A percentile compares a stretch with the other conserved stretches of the same genome.
phyloP scores from a whole-genome alignment of 2,329 filamentous ascomycete genomes.

The Curvularia lunata region DNA sequence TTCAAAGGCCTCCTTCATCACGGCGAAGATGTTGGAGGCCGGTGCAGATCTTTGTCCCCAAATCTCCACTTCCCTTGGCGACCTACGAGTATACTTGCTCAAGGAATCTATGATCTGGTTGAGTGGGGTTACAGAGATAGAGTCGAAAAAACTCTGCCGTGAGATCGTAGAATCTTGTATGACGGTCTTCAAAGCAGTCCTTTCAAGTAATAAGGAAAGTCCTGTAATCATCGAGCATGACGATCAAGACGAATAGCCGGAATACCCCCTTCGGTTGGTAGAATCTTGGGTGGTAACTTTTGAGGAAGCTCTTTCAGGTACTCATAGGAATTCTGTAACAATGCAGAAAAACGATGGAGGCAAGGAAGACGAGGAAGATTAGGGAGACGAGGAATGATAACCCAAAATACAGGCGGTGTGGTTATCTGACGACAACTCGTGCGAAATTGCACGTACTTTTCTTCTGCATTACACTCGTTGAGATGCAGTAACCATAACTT shows the following conservation, averaged over 20 bases:
- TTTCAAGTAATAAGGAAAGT: not conserved
- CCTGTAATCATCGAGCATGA: not conserved
- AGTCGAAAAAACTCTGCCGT: not conserved
- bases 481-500: not conserved
- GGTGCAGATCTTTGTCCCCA: not conserved
- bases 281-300: too few species aligned
- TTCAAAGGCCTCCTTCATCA: not conserved
- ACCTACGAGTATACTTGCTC: not conserved
- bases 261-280: too few species aligned
- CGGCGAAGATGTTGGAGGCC: not conserved
- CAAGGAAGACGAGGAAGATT: not conserved
- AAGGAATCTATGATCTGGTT: not conserved
- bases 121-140: accelerated
- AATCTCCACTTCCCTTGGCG: not conserved
- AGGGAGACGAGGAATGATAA: not conserved
- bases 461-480: not conserved
- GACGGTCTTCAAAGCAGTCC: not conserved
- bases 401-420: not conserved
- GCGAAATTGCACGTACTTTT: not conserved
- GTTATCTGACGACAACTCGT: not conserved
- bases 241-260: too few species aligned
- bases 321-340: too few species aligned
- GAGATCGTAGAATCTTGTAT: not conserved
- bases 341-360: too few species aligned
- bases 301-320: too few species aligned